phyloP scores from a whole-genome alignment of 495 filamentous ascomycete genomes.

The Penicillium paxilli region DNA sequence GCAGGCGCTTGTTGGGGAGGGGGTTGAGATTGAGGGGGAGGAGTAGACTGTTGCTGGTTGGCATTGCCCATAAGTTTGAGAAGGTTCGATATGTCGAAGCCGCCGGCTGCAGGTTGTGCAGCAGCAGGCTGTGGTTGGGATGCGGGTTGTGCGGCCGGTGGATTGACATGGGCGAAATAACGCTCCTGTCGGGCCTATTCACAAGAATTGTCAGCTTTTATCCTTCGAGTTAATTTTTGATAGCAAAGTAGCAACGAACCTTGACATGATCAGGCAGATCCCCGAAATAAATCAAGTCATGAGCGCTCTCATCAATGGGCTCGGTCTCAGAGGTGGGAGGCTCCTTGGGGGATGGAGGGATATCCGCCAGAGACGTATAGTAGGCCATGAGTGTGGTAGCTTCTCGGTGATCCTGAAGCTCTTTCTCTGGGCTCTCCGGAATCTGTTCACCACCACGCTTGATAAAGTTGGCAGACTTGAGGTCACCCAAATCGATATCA shows the following conservation, averaged over 20 bases:
- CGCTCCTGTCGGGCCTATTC: constrained; percentile 45
- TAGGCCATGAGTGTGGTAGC: constrained; percentile 79
- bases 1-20: constrained; percentile 24
- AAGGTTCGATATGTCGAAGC: constrained; percentile 47
- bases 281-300: constrained; percentile 47
- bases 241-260: constrained; percentile 31
- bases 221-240: not conserved
- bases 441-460: constrained; percentile 62
- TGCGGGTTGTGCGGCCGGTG: constrained; percentile 31
- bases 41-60: constrained; percentile 32
- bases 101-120: constrained; percentile 25
- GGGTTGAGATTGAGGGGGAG: constrained; percentile 28
- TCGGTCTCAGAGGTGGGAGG: constrained; percentile 53
- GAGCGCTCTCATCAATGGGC: constrained; percentile 29
- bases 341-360: constrained; percentile 76
- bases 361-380: constrained; percentile 70
- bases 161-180: constrained; percentile 42
- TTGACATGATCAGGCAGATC: constrained; percentile 45
- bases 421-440: constrained; percentile 64
- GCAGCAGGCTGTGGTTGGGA: constrained; percentile 22
- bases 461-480: constrained; percentile 48
- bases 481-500: constrained; percentile 57
- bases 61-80: constrained; percentile 47
- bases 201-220: constrained; percentile 3
- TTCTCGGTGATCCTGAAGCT: constrained; percentile 70